Evolutionary conservation across 148 eudicot species (phyloP).

Genomic region (Silene conica): DNA sequence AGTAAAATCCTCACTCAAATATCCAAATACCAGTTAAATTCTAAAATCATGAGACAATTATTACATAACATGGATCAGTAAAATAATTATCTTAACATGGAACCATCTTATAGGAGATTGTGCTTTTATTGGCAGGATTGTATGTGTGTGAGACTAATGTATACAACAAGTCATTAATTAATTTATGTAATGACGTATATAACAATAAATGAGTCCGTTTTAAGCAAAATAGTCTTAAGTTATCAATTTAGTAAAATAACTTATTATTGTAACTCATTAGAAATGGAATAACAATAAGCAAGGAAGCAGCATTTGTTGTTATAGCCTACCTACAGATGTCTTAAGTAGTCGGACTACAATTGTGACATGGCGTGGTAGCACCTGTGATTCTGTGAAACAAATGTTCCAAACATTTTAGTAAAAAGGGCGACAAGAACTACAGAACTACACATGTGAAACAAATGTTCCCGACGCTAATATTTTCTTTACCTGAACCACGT

Average conservation of each 20-base stretch:
- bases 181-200: no score
- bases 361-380: constrained; percentile 73
- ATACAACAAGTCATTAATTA: background rate
- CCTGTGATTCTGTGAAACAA: constrained; percentile 53
- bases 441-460: background rate
- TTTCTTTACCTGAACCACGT: background rate
- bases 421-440: background rate
- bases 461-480: background rate
- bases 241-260: background rate
- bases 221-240: background rate
- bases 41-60: no score
- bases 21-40: no score
- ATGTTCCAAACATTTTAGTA: background rate
- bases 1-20: no score
- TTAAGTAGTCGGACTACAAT: constrained; percentile 77
- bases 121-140: background rate
- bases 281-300: background rate
- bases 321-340: constrained; percentile 85
- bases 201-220: no score
- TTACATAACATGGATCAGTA: no score
- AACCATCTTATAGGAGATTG: background rate
- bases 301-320: constrained; percentile 2
- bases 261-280: constrained; percentile 6
- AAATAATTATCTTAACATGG: background rate
- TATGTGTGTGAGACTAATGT: background rate